Evolutionary conservation across 179 eudicot genomes (phyloP).

Genomic region (Silene coronaria): DNA sequence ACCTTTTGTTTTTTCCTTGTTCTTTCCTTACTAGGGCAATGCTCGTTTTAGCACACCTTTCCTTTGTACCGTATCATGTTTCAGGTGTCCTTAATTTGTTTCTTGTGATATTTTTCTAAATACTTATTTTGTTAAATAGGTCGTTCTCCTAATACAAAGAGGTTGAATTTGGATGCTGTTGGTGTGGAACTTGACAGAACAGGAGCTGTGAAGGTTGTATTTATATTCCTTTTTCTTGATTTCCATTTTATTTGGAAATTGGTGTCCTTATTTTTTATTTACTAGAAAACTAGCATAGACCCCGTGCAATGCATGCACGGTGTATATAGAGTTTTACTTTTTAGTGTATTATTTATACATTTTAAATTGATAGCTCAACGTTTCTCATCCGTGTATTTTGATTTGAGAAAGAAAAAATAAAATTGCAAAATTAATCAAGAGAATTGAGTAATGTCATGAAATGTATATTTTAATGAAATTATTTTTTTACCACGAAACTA

Average conservation of each 20-base stretch:
- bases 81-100: background rate
- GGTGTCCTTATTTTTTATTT: background rate
- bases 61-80: background rate
- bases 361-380: too few species aligned
- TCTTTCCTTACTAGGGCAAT: background rate
- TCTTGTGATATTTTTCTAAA: background rate
- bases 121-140: constrained; percentile 33
- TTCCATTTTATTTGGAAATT: background rate
- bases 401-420: too few species aligned
- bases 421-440: too few species aligned
- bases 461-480: too few species aligned
- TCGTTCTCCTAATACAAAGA: constrained; percentile 73
- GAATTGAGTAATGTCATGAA: too few species aligned
- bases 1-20: background rate
- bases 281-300: too few species aligned
- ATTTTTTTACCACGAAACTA: too few species aligned
- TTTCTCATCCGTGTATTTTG: too few species aligned
- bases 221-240: constrained; percentile 6
- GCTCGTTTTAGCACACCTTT: background rate
- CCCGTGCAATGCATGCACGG: too few species aligned
- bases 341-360: too few species aligned
- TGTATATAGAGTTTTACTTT: too few species aligned
- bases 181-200: constrained; percentile 68
- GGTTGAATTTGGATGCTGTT: constrained; percentile 74
- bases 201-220: constrained; percentile 75